These are phyloP conservation scores for Yamadazyma nakazawae DNA, from an alignment of 805 yeast species.

Conservation along the genomic window DNA sequence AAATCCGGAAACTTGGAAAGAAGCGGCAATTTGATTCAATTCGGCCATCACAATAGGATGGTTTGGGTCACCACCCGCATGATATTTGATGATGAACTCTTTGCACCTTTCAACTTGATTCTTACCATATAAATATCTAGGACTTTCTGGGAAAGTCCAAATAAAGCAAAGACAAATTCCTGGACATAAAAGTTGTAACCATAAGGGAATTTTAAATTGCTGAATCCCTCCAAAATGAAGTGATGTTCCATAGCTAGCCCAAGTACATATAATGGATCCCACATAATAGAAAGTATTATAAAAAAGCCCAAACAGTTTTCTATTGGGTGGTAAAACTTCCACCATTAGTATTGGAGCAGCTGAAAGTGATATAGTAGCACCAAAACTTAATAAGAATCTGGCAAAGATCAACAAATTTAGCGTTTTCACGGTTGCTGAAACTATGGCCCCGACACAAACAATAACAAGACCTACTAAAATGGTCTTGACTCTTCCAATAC, in stretches of 20 bases:
- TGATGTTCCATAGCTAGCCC: conserved; percentile 22
- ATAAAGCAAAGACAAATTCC: conserved; percentile 31
- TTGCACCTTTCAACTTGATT: conserved; percentile 29
- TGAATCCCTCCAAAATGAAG: conserved; percentile 37
- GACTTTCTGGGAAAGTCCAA: conserved; percentile 44
- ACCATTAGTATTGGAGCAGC: conserved; percentile 45
- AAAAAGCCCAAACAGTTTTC: conserved; percentile 9
- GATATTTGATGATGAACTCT: conserved; percentile 14
- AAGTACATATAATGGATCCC: conserved; percentile 40
- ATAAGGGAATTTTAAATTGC: conserved; percentile 21
- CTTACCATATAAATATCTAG: conserved; percentile 40
- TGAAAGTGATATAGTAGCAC: conserved; percentile 34
- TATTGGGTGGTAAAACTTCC: conserved; percentile 40
- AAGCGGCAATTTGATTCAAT: conserved; percentile 30
- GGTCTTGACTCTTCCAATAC: conserved; percentile 34
- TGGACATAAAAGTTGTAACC: conserved; percentile 36
- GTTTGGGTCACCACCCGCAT: conserved; percentile 15
- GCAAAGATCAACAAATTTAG: conserved; percentile 33
- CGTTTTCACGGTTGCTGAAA: conserved; percentile 26
- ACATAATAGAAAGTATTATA: conserved; percentile 32
- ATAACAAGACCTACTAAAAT: conserved; percentile 23
- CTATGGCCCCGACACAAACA: conserved; percentile 26
- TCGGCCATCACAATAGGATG: conserved; percentile 29
- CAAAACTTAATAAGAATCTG: conserved; percentile 46
- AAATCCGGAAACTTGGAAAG: conserved; percentile 13